phyloP scores from a whole-genome alignment of 2,329 filamentous ascomycete species.

The Pseudogymnoascus sp. region DNA sequence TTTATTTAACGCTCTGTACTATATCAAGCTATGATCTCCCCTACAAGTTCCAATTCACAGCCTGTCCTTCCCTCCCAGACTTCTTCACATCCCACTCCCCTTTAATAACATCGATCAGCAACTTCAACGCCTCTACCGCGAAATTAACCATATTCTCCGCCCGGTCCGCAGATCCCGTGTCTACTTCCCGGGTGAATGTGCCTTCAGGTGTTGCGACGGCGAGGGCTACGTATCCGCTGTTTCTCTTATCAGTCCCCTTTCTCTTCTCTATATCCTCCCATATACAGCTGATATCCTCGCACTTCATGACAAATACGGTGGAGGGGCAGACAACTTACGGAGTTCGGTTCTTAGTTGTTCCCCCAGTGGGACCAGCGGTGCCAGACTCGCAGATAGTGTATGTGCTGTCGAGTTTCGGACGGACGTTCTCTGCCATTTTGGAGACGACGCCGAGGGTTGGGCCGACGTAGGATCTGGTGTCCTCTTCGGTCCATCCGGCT shows the following conservation, averaged over 20 bases:
- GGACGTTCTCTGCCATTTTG: constrained; percentile 49
- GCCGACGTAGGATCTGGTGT: constrained; percentile 48
- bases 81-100: constrained; percentile 20
- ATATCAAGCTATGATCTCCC: not conserved
- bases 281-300: not conserved
- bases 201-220: constrained; percentile 51
- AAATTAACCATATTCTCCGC: constrained; percentile 59
- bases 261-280: not conserved
- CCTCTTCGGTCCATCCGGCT: constrained; percentile 53
- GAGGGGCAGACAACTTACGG: constrained; percentile 36
- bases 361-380: constrained; percentile 58
- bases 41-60: not conserved
- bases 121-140: constrained; percentile 49
- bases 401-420: constrained; percentile 48
- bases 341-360: constrained; percentile 48
- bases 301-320: not conserved
- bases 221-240: constrained; percentile 55
- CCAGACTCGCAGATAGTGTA: constrained; percentile 56
- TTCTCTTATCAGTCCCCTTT: not conserved
- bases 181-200: constrained; percentile 47
- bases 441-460: constrained; percentile 53
- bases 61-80: not conserved
- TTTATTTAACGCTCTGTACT: not conserved
- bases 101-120: constrained; percentile 51
- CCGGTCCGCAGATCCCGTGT: constrained; percentile 49